phyloP scores from a whole-genome alignment of 2,329 filamentous ascomycete genomes.

The Pseudopithomyces chartarum region DNA sequence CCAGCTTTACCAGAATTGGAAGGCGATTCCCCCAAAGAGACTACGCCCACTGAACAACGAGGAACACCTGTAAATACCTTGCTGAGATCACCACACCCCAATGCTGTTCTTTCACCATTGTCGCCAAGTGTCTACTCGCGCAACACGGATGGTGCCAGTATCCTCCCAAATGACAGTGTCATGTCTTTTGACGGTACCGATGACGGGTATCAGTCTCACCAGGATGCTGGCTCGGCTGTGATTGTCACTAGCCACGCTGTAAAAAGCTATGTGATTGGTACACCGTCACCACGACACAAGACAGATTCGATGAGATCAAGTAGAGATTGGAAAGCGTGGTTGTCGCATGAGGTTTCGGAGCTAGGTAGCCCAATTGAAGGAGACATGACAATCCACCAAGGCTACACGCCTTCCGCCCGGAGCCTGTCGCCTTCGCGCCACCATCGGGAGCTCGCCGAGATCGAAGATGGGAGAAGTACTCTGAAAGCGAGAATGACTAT shows the following conservation, averaged over 20 bases:
- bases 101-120: conserved; percentile 34
- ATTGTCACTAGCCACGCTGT: conserved; percentile 52
- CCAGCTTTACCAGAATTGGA: conserved; percentile 3
- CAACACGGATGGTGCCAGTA: conserved; percentile 47
- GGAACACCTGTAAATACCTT: background rate
- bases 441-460: conserved; percentile 30
- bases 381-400: conserved; percentile 32
- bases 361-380: conserved; percentile 36
- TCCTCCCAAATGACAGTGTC: conserved; percentile 41
- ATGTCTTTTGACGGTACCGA: conserved; percentile 26
- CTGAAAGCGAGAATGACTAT: conserved; percentile 19
- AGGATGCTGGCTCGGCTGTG: conserved; percentile 44
- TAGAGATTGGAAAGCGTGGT: conserved; percentile 54
- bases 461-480: conserved; percentile 31
- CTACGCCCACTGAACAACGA: background rate
- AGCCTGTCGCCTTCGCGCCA: conserved; percentile 10
- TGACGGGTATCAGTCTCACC: conserved; percentile 11
- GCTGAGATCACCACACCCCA: conserved; percentile 4
- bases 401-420: conserved; percentile 19
- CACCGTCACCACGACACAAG: conserved; percentile 28
- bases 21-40: conserved; percentile 3
- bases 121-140: conserved; percentile 56
- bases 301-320: conserved; percentile 38
- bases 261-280: conserved; percentile 48
- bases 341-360: conserved; percentile 51